Base-by-base conservation (phyloP, 2,329 filamentous ascomycete species). In the Oidium heveae region DNA sequence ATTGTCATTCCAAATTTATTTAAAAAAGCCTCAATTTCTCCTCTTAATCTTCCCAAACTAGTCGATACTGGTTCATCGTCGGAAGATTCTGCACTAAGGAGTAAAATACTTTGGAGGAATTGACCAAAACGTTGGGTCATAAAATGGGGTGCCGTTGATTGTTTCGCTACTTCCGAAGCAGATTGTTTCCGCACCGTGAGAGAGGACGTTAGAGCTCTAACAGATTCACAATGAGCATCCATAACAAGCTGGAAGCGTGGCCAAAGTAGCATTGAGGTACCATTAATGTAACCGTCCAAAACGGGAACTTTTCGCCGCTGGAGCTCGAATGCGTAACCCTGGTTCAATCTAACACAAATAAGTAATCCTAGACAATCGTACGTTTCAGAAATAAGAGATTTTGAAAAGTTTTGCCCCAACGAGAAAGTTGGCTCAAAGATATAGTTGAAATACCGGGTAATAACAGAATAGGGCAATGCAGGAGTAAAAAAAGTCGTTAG, bases 61-160 rank as follows among this genome's bases (percentile, higher is more conserved):
- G 84, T 80, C 0, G 81, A 80, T 1, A 96, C 84, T 0, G 91
- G 91, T 66, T 98, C 91, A 60, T 95, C 88, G 60, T 96, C 91
- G 1, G 87, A 87, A 0, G 86, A 86, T 61, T 95, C 88, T n/a
- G 79, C 79, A 63, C 86, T 93, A 46, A 98, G 74, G 0, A 78
- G 72, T 33, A 96, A 69, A 33, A 96, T 82, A 2, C 86, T 86
- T 58, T 94, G 84, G 52, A 94, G 68, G 52, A 98, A 79, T 68
- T 95, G 89, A 0, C 86, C 91, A 63, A 96, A 96, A n/a, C 87
- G 79, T 66, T 98, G 91, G 0, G 91, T 95, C 18, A 93, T 74
- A 53, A 89, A 80, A 62, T 96, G 91, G 0, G 91, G 91, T 1
- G 91, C 91, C 0, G 84, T 82, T 1, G 81, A 86, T 55, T 82